Base-by-base conservation (phyloP, 1,139 yeast species). In the Saccharomyces hybrid region DNA sequence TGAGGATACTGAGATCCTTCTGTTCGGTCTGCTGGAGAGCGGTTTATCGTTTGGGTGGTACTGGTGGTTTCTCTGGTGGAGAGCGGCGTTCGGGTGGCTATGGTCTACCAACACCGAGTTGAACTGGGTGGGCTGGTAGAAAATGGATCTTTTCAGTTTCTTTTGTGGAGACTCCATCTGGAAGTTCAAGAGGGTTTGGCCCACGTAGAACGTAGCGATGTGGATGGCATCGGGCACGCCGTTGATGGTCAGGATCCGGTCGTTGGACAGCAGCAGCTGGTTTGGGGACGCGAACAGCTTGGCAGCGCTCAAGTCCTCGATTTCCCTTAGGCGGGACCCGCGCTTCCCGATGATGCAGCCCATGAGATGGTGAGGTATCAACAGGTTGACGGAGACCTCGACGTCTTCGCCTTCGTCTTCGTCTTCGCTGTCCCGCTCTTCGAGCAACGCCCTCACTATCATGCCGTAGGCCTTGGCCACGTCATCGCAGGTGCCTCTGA, bases 171-270 rank as follows among this genome's bases (percentile, higher is more conserved):
- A 38, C 32, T 75, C 72, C 53, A 79, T 82, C 58, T 79, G 78
- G 65, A 82, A 84, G 59, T 83, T 86, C 56, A 81, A 69, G 55
- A 85, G 75, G 6, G 86, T 84, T 66, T 83, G 84, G 2, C 87
- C 82, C 55, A 88, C 78, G 65, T 85, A 85, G 68, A 84, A 87
- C 0, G 85, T 76, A 6, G 97, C 97, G 61, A 88, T 86, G 65
- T 88, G 95, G 52, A 90, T 81, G 2, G 96, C 91, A 71, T 87
- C 95, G 3, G 91, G 90, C 9, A 86, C 95, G 3, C 97, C 97
- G 12, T 79, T 75, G 19, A 90, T 79, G 31, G 83, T 78, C 53
- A 90, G 73, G 4, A 87, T 76, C 56, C 96, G 78, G 68, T 90
- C 97, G 14, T 93, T 88, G 1, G 95, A 86, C 58, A 79, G 79